Conservation (phyloP, 371 early-diverging fungal species). For the Haplosporangium sp. region DNA sequence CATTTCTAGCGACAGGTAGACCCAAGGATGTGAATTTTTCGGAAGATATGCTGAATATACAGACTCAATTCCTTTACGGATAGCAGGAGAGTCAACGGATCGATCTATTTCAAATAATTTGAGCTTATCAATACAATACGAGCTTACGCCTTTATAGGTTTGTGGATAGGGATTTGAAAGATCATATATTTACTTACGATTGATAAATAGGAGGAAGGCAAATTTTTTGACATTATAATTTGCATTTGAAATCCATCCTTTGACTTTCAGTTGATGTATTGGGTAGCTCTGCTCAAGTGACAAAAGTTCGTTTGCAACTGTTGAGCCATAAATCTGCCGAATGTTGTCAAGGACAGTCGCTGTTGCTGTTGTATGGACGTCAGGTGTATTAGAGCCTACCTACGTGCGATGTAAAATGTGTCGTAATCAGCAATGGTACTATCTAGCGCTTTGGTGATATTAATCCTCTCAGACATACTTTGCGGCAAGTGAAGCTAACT, state of each 20-base stretch:
- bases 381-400: constrained; percentile 75
- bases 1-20: constrained; percentile 90
- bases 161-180: neutral
- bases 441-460: no score
- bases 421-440: neutral
- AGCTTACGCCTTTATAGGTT: neutral
- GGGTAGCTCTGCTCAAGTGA: constrained; percentile 61
- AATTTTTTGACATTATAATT: constrained; percentile 85
- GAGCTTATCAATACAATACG: neutral
- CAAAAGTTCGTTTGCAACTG: constrained; percentile 80
- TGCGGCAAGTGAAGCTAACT: constrained; percentile 87
- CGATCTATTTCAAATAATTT: constrained; percentile 69
- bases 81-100: constrained; percentile 82
- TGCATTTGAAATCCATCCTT: constrained; percentile 84
- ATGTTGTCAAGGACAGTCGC: constrained; percentile 80
- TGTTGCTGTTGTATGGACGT: constrained; percentile 76
- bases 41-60: constrained; percentile 87
- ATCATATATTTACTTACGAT: constrained; percentile 68
- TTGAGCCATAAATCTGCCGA: constrained; percentile 82
- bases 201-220: constrained; percentile 92
- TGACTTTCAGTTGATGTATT: constrained; percentile 65
- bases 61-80: constrained; percentile 85
- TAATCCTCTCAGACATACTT: constrained; percentile 59
- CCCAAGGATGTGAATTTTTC: constrained; percentile 90
- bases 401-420: constrained; percentile 27